Conservation (phyloP, 257 asterid species). For the Fraxinus quadrangulata region DNA sequence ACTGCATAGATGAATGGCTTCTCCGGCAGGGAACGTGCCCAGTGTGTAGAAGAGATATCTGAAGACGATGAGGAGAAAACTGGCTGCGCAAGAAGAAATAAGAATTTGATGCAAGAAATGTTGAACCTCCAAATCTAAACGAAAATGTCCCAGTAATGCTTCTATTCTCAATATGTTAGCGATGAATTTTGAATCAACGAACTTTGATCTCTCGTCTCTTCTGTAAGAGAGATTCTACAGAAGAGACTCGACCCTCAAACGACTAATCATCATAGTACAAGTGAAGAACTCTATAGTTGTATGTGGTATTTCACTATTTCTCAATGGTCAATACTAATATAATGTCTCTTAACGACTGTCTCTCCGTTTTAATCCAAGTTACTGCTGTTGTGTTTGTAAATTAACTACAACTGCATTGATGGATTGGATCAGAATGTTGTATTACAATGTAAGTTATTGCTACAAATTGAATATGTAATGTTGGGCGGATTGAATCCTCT, state of each 20-base stretch:
- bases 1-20: constrained; percentile 17
- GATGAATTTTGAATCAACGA: neutral
- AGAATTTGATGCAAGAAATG: neutral
- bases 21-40: constrained; percentile 11
- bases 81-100: neutral
- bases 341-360: neutral
- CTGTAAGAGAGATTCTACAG: neutral
- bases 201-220: neutral
- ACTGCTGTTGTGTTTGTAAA: neutral
- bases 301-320: neutral
- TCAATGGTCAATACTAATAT: neutral
- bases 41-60: neutral
- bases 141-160: neutral
- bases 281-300: neutral
- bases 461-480: too few species aligned
- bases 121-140: neutral
- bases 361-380: neutral
- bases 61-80: neutral
- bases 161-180: neutral
- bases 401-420: neutral
- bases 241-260: neutral
- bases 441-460: neutral
- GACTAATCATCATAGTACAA: neutral
- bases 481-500: too few species aligned
- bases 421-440: neutral